Evolutionary conservation across 352 stramenopile genomes (phyloP).

Genomic region (Phytophthora nicotianae): DNA sequence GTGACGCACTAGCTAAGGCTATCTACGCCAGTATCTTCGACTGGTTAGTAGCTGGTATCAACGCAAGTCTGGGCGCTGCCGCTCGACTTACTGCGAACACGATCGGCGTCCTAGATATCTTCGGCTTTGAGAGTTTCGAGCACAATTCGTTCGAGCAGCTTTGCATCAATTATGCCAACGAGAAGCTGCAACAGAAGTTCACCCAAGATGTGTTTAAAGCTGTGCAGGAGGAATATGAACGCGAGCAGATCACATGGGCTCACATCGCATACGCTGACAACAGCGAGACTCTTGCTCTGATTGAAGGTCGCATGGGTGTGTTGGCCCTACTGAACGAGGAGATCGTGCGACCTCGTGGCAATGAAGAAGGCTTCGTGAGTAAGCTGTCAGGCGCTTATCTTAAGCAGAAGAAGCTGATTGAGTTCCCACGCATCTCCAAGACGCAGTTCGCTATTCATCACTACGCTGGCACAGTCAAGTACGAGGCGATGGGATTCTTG

Average conservation of each 20-base stretch:
- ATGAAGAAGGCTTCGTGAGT: conserved; percentile 68
- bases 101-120: conserved; percentile 92
- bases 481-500: conserved; percentile 91
- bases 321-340: conserved; percentile 89
- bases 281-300: conserved; percentile 66
- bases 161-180: conserved; percentile 97
- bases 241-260: conserved; percentile 75
- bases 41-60: conserved; percentile 94
- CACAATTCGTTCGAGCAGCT: conserved; percentile 95
- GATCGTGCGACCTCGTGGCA: conserved; percentile 77
- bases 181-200: conserved; percentile 92
- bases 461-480: conserved; percentile 93
- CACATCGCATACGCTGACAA: conserved; percentile 88
- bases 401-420: conserved; percentile 63
- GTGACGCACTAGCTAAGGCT: conserved; percentile 94
- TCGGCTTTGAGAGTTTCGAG: conserved; percentile 89
- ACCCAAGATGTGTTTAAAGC: conserved; percentile 72
- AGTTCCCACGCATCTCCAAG: conserved; percentile 70
- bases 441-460: conserved; percentile 93
- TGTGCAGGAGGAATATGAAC: conserved; percentile 69
- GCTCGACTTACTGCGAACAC: conserved; percentile 31
- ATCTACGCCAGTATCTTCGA: conserved; percentile 96
- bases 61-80: conserved; percentile 59
- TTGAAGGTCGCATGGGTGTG: conserved; percentile 81
- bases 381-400: conserved; percentile 58